Conservation (phyloP, 352 stramenopile genomes). For the Globisporangium splendens region DNA sequence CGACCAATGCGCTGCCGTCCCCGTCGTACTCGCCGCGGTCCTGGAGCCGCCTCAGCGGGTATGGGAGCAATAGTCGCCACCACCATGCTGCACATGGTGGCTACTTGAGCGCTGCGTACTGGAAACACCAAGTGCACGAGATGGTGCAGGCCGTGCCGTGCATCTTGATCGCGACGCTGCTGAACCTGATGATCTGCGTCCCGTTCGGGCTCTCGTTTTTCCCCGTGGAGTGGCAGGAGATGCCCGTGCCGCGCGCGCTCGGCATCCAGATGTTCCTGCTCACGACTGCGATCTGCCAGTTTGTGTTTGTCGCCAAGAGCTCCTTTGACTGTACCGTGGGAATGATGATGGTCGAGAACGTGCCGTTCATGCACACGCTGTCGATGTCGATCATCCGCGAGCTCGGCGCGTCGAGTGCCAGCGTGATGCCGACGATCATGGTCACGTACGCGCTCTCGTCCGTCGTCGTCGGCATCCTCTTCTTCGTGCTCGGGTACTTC, state of each 20-base stretch:
- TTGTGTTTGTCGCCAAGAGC: conserved; percentile 72
- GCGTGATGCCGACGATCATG: conserved; percentile 88
- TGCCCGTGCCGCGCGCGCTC: conserved; percentile 68
- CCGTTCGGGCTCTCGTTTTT: conserved; percentile 86
- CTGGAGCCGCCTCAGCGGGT: conserved; percentile 15
- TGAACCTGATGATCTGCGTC: conserved; percentile 88
- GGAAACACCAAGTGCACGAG: conserved; percentile 24
- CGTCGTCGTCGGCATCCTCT: conserved; percentile 86
- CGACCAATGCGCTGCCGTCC: conserved; percentile 14
- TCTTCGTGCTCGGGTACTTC: conserved; percentile 88
- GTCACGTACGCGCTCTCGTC: conserved; percentile 89
- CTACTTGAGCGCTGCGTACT: conserved; percentile 7
- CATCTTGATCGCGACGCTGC: conserved; percentile 65
- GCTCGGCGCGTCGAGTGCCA: conserved; percentile 64
- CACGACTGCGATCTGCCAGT: conserved; percentile 76
- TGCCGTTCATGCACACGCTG: conserved; percentile 93
- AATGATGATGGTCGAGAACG: conserved; percentile 96
- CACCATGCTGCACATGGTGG: background rate
- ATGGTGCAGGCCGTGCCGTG: conserved; percentile 41
- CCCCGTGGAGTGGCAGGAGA: conserved; percentile 70
- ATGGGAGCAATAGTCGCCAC: conserved; percentile 9
- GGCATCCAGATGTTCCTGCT: conserved; percentile 85
- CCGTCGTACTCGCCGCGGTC: conserved; percentile 19
- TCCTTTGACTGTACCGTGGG: conserved; percentile 72
- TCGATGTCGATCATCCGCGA: conserved; percentile 82